phyloP scores from a whole-genome alignment of 2,329 filamentous ascomycete species.

The Orbilia brochopaga region DNA sequence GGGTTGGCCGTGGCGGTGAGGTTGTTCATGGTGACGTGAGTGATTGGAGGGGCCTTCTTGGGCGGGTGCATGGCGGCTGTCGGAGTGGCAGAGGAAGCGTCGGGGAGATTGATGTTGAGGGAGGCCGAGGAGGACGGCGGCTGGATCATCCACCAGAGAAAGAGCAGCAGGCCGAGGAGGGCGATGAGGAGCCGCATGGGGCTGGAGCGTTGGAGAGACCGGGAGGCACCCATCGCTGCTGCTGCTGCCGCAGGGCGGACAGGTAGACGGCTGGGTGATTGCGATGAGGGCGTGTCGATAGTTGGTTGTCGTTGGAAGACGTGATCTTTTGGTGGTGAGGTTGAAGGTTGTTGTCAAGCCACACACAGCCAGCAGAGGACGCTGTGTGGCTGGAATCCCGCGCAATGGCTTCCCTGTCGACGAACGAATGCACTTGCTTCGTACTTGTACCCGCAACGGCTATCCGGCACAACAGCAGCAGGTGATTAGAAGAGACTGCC shows the following conservation, averaged over 20 bases:
- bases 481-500: neutral
- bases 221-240: slow-evolving; percentile 66
- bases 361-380: too few relatives aligned
- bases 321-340: neutral
- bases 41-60: slow-evolving; percentile 81
- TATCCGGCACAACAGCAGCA: too few relatives aligned
- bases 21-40: slow-evolving; percentile 94
- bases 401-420: too few relatives aligned
- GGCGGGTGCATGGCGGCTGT: slow-evolving; percentile 75
- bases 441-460: too few relatives aligned
- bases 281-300: neutral
- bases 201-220: slow-evolving; percentile 77
- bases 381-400: too few relatives aligned
- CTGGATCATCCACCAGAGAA: slow-evolving; percentile 69
- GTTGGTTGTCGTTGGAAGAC: neutral
- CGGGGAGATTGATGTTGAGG: slow-evolving; percentile 63
- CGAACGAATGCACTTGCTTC: too few relatives aligned
- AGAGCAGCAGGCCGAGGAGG: slow-evolving; percentile 72
- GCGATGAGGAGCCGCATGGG: slow-evolving; percentile 77
- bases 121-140: slow-evolving; percentile 63
- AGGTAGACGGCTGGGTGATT: slow-evolving; percentile 4
- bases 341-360: neutral
- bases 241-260: slow-evolving; percentile 5
- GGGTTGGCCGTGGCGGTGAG: slow-evolving; percentile 81
- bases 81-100: slow-evolving; percentile 73